A percentile compares a stretch with the other conserved stretches of the same genome.
These are phyloP conservation scores for Exophiala lecanii-corni DNA, from an alignment of 2,329 filamentous ascomycete genomes.

Conservation along the genomic window DNA sequence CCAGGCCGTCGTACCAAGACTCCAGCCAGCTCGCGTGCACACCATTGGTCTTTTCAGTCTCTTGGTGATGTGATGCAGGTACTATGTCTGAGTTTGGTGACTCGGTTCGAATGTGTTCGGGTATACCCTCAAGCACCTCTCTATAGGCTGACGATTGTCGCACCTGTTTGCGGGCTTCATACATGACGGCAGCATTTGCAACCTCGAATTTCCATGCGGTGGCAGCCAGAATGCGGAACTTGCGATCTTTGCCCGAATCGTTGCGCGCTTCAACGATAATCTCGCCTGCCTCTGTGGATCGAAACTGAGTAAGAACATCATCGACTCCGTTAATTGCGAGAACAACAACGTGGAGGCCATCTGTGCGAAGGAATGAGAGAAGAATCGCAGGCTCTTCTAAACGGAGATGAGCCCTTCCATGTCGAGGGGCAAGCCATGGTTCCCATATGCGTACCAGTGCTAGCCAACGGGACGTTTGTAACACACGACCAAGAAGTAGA, in stretches of 20 bases:
- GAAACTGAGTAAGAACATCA: constrained; percentile 66
- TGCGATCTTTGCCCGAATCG: constrained; percentile 56
- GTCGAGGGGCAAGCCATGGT: constrained; percentile 79
- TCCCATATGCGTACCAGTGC: constrained; percentile 72
- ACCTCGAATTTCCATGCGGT: constrained; percentile 68
- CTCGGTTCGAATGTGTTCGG: constrained; percentile 17
- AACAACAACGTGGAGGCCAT: constrained; percentile 71
- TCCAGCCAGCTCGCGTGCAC: constrained; percentile 60
- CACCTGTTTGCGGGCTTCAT: constrained; percentile 71
- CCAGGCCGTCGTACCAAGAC: constrained; percentile 86
- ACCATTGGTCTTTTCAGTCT: constrained; percentile 41
- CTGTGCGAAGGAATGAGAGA: constrained; percentile 67
- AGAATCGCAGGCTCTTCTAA: constrained; percentile 75
- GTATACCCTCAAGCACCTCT: constrained; percentile 21
- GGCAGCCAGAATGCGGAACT: constrained; percentile 63
- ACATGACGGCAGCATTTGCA: constrained; percentile 76
- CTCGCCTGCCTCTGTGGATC: constrained; percentile 59
- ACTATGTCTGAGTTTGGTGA: constrained; percentile 31
- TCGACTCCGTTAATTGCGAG: constrained; percentile 72
- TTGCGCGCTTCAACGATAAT: constrained; percentile 67
- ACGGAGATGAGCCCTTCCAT: constrained; percentile 63
- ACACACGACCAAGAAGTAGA: constrained; percentile 35
- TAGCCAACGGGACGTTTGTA: constrained; percentile 70
- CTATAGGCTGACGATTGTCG: constrained; percentile 30
- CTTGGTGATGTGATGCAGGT: constrained; percentile 28